Evolutionary conservation across 2,329 filamentous ascomycete species (phyloP).

Genomic region (Chrysosporium queenslandicum): DNA sequence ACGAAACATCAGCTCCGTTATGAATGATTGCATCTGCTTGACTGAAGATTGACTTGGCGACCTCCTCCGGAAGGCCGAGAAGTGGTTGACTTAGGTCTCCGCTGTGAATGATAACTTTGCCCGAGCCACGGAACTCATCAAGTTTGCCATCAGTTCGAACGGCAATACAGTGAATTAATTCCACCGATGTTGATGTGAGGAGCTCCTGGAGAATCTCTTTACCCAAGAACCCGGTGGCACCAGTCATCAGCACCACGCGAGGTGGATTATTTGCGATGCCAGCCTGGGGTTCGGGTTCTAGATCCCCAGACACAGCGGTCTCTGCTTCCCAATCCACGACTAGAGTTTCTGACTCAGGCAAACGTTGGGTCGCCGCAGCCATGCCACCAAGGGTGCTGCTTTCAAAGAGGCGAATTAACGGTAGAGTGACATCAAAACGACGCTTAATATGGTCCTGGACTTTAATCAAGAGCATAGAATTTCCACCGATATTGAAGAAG

Average conservation of each 20-base stretch:
- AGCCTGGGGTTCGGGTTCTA: not conserved
- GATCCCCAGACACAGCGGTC: not conserved
- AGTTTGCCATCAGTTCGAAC: constrained; percentile 14
- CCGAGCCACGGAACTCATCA: not conserved
- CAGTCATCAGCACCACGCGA: constrained; percentile 20
- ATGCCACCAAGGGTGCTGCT: constrained; percentile 6
- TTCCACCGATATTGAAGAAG: constrained; percentile 25
- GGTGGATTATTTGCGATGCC: not conserved
- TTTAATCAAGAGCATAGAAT: constrained; percentile 23
- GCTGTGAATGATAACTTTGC: constrained; percentile 27
- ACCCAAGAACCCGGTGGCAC: constrained; percentile 33
- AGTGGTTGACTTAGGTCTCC: constrained; percentile 31
- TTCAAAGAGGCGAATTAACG: constrained; percentile 9
- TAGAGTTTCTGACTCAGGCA: not conserved
- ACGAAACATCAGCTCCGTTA: constrained; percentile 36
- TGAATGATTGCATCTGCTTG: constrained; percentile 45
- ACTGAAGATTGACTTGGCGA: constrained; percentile 24
- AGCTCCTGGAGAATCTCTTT: constrained; percentile 32
- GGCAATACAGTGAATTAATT: constrained; percentile 39
- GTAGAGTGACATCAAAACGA: constrained; percentile 22
- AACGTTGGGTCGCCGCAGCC: not conserved
- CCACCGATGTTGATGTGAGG: constrained; percentile 24
- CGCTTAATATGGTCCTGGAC: constrained; percentile 31
- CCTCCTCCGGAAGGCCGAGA: constrained; percentile 33
- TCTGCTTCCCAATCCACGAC: constrained; percentile 11